Evolutionary conservation across 1,139 yeast species (phyloP).

Genomic region (Taphrina flavorubra): DNA sequence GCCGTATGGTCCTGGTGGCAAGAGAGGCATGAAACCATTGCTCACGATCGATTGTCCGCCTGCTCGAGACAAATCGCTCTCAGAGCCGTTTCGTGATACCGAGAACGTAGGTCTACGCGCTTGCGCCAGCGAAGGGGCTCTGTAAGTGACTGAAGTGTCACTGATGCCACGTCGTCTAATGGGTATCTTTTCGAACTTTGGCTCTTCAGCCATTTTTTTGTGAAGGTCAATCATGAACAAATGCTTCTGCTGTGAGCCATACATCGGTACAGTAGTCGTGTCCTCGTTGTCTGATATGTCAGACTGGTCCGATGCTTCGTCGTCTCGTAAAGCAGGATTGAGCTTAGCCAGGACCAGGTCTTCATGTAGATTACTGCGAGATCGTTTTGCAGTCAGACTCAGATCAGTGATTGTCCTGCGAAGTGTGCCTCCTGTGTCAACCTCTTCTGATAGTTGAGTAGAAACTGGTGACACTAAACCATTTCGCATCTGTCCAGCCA

Average conservation of each 20-base stretch:
- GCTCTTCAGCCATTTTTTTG: slow-evolving; percentile 24
- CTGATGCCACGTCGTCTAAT: slow-evolving; percentile 35
- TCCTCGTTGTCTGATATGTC: slow-evolving; percentile 36
- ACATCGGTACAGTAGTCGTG: background rate
- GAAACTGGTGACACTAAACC: slow-evolving; percentile 14
- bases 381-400: slow-evolving; percentile 12
- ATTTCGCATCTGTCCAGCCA: background rate
- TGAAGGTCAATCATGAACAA: slow-evolving; percentile 34
- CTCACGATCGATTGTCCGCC: slow-evolving; percentile 30
- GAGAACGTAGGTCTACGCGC: slow-evolving; percentile 15
- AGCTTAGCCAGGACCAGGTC: slow-evolving; percentile 11
- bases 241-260: slow-evolving; percentile 28
- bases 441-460: slow-evolving; percentile 11
- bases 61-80: slow-evolving; percentile 22
- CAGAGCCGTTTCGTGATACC: slow-evolving; percentile 22
- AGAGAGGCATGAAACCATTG: slow-evolving; percentile 12
- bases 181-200: slow-evolving; percentile 29
- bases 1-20: slow-evolving; percentile 1
- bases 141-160: slow-evolving; percentile 31
- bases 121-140: slow-evolving; percentile 9
- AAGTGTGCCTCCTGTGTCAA: slow-evolving; percentile 7
- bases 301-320: slow-evolving; percentile 34
- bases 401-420: slow-evolving; percentile 24
- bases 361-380: slow-evolving; percentile 20
- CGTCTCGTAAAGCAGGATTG: slow-evolving; percentile 31